phyloP scores from a whole-genome alignment of 495 filamentous ascomycete species.

The Lepraria neglecta region DNA sequence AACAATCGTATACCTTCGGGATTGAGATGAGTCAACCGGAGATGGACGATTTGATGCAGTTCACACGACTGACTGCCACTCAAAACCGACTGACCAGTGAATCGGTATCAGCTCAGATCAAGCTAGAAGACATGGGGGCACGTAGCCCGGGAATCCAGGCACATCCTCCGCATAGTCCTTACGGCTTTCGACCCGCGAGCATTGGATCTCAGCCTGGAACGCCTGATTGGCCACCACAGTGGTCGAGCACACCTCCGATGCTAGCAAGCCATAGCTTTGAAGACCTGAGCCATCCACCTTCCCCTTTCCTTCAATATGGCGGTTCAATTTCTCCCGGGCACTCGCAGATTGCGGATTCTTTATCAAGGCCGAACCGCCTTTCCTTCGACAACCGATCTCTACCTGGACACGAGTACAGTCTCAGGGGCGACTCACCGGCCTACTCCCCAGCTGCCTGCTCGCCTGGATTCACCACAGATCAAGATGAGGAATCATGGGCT shows the following conservation, averaged over 20 bases:
- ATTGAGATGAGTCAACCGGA: slow-evolving; percentile 22
- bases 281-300: slow-evolving; percentile 27
- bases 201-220: slow-evolving; percentile 28
- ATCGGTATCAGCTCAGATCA: slow-evolving; percentile 16
- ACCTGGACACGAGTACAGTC: slow-evolving; percentile 25
- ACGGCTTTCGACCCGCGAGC: slow-evolving; percentile 24
- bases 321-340: slow-evolving; percentile 21
- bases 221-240: slow-evolving; percentile 25
- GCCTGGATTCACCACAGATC: slow-evolving; percentile 24
- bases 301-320: slow-evolving; percentile 27
- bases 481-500: slow-evolving; percentile 25
- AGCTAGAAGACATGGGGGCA: slow-evolving; percentile 10
- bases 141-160: slow-evolving; percentile 10
- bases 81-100: slow-evolving; percentile 17
- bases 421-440: slow-evolving; percentile 23
- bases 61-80: slow-evolving; percentile 24
- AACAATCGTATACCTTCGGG: slow-evolving; percentile 19
- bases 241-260: slow-evolving; percentile 22
- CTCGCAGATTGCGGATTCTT: slow-evolving; percentile 25
- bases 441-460: slow-evolving; percentile 28
- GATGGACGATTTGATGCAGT: slow-evolving; percentile 27
- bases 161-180: slow-evolving; percentile 24
- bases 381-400: slow-evolving; percentile 27
- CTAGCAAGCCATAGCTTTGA: slow-evolving; percentile 25
- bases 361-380: slow-evolving; percentile 20